phyloP scores from a whole-genome alignment of 2,329 filamentous ascomycete genomes.

The Colletotrichum noveboracense region DNA sequence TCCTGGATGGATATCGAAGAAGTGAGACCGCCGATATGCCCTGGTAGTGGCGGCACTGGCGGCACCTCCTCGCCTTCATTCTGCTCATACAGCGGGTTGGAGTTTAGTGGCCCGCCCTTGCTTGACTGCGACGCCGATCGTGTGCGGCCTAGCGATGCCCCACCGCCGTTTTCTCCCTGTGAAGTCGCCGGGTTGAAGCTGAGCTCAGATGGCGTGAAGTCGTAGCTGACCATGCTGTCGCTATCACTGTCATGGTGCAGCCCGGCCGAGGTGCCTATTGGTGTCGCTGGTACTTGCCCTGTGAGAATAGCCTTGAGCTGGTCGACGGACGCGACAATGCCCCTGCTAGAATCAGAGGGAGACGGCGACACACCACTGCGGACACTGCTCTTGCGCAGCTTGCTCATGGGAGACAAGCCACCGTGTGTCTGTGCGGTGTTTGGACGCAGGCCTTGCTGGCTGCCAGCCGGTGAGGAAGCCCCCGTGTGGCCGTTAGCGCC shows the following conservation, averaged over 20 bases:
- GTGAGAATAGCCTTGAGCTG: conserved; percentile 67
- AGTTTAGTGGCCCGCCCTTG: conserved; percentile 45
- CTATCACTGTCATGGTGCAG: conserved; percentile 58
- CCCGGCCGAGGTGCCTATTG: conserved; percentile 41
- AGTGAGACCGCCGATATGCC: conserved; percentile 33
- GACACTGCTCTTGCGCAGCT: conserved; percentile 59
- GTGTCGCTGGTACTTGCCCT: conserved; percentile 50
- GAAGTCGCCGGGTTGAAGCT: conserved; percentile 56
- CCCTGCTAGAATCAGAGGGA: conserved; percentile 47
- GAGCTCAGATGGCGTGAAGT: conserved; percentile 69
- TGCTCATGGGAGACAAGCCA: conserved; percentile 39
- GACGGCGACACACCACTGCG: conserved; percentile 56
- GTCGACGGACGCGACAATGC: conserved; percentile 64
- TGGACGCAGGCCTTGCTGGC: conserved; percentile 55
- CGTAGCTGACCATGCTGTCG: conserved; percentile 76
- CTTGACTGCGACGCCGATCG: conserved; percentile 40
- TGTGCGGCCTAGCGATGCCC: conserved; percentile 30
- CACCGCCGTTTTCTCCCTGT: conserved; percentile 29
- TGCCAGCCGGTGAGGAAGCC: conserved; percentile 54
- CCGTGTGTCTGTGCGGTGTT: conserved; percentile 43
- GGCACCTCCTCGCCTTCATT: conserved; percentile 48
- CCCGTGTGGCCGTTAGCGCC: conserved; percentile 41
- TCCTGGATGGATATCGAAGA: conserved; percentile 39
- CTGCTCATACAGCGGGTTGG: conserved; percentile 44
- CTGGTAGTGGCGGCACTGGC: conserved; percentile 61